Base-by-base conservation (phyloP, 2,329 filamentous ascomycete genomes). In the Aspergillus oerlinghausenensis region DNA sequence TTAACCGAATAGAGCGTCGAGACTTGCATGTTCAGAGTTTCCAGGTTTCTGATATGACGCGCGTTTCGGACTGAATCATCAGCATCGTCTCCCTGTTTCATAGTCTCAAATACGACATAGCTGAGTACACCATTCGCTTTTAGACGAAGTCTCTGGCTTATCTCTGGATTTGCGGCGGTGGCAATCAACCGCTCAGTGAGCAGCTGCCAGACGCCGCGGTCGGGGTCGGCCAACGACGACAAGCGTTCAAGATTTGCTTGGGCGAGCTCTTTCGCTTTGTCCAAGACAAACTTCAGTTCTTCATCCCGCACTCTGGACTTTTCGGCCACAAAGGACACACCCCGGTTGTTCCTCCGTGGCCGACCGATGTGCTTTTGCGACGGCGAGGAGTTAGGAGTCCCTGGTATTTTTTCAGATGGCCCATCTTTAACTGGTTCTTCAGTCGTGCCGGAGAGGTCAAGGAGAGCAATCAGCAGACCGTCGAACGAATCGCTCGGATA, bases 401-500 rank as follows among this genome's bases (percentile, higher is more conserved):
- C 88, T 84, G 61, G 85, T 77, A 61, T 85, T 81, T 67, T 87
- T 81, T 67, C 63, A n/a, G 59, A 26, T 45, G 75, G 61, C 1
- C 79, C 74, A 4, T 76, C 76, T 14, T 80, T 79, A 23, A 80
- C 75, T 60, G 80, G 82, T 53, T 67, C 63, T 49, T 69, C 63
- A 10, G 70, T 70, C 49, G 64, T 61, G 49, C 63, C 80, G 5
- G 96, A 79, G 6, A 97, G 78, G 49, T 82, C 80, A 66, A 91
- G 92, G 3, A 96, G 81, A 0, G 92, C 88, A 54, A 81, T 78
- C 1, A 97, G 79, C 9, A 97, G 85, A 60, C 90, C 84, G 4
- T 88, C 77, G 65, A 97, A 97, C 0, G 91, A 81, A 17, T 86
- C 81, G 61, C 93, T 92, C 0, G 92, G 90, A 66, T 96, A 97